phyloP scores from a whole-genome alignment of 208 protist genomes.

The Leishmania martiniquensis region DNA sequence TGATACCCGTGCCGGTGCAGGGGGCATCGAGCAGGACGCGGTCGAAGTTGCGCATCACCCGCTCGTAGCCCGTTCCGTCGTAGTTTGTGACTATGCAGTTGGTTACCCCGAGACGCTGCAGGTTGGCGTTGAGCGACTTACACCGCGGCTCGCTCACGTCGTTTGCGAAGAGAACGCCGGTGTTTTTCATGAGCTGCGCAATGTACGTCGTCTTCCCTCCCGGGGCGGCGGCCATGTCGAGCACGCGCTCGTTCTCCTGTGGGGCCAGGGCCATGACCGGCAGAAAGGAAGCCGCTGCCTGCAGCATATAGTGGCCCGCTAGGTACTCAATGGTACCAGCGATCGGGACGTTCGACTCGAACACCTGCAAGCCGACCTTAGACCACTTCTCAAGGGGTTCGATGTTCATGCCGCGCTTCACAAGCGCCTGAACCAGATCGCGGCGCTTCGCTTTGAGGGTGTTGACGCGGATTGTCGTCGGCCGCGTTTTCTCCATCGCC shows the following conservation, averaged over 20 bases:
- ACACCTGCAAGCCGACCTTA: slow-evolving; percentile 98
- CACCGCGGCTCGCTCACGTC: slow-evolving; percentile 96
- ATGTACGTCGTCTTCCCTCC: slow-evolving; percentile 99
- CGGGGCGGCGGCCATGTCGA: slow-evolving; percentile 99
- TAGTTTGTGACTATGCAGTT: slow-evolving; percentile 97
- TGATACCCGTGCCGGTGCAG: slow-evolving; percentile 99
- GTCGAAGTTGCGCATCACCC: slow-evolving; percentile 91
- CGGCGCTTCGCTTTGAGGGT: slow-evolving; percentile 96
- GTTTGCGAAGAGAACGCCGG: slow-evolving; percentile 98
- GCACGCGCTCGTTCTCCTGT: slow-evolving; percentile 93
- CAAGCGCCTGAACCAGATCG: slow-evolving; percentile 96
- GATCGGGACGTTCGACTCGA: slow-evolving; percentile 97
- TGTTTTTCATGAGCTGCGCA: slow-evolving; percentile 98
- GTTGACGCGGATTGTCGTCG: slow-evolving; percentile 98
- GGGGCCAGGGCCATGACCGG: slow-evolving; percentile 98
- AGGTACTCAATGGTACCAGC: slow-evolving; percentile 99
- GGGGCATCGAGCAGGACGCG: slow-evolving; percentile 98
- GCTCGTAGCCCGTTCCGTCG: slow-evolving; percentile 93
- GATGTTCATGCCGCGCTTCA: slow-evolving; percentile 97
- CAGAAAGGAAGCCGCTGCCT: slow-evolving; percentile 98
- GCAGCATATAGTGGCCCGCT: slow-evolving; percentile 99
- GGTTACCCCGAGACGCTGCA: slow-evolving; percentile 95
- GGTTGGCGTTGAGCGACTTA: slow-evolving; percentile 97
- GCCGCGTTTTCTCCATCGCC: slow-evolving; percentile 97
- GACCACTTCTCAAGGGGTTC: slow-evolving; percentile 96